Conservation (phyloP, 2,329 filamentous ascomycete genomes). For the Aspergillus flavus region DNA sequence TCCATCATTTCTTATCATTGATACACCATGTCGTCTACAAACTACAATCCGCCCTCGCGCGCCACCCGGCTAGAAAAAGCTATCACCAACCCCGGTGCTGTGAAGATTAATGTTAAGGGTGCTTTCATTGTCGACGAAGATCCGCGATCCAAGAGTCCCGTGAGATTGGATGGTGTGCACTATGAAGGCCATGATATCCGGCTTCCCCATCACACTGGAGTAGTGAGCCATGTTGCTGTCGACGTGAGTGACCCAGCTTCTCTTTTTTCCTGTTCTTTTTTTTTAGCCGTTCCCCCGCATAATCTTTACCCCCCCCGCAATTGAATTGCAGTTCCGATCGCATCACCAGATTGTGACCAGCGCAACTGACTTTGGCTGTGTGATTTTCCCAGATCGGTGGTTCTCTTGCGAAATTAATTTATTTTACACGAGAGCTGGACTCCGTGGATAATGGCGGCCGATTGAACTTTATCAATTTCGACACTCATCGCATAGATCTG, state of each 20-base stretch:
- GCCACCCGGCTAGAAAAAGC: slow-evolving; percentile 43
- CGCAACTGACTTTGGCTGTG: slow-evolving; percentile 11
- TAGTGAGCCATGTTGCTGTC: slow-evolving; percentile 95
- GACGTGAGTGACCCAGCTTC: slow-evolving; percentile 66
- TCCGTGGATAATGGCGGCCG: slow-evolving; percentile 81
- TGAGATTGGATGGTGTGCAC: slow-evolving; percentile 60
- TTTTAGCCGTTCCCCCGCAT: slow-evolving; percentile 33
- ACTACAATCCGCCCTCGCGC: slow-evolving; percentile 26
- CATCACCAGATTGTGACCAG: slow-evolving; percentile 9
- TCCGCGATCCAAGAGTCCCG: slow-evolving; percentile 50
- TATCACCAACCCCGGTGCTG: slow-evolving; percentile 65
- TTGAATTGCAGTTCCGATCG: slow-evolving; percentile 13
- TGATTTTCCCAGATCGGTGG: slow-evolving; percentile 77
- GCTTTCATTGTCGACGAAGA: slow-evolving; percentile 94
- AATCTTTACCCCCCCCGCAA: slow-evolving; percentile 32
- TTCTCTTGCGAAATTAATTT: slow-evolving; percentile 93
- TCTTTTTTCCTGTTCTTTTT: slow-evolving; percentile 17
- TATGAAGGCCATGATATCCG: slow-evolving; percentile 90
- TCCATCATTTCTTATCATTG: slow-evolving; percentile 10
- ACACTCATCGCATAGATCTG: slow-evolving; percentile 90
- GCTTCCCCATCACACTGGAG: slow-evolving; percentile 90
- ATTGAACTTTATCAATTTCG: slow-evolving; percentile 93
- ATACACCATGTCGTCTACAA: slow-evolving; percentile 36
- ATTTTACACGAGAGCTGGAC: slow-evolving; percentile 87
- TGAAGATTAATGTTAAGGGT: slow-evolving; percentile 94